Conservation (phyloP, 2,329 filamentous ascomycete genomes). For the Fusarium oligoseptatum region DNA sequence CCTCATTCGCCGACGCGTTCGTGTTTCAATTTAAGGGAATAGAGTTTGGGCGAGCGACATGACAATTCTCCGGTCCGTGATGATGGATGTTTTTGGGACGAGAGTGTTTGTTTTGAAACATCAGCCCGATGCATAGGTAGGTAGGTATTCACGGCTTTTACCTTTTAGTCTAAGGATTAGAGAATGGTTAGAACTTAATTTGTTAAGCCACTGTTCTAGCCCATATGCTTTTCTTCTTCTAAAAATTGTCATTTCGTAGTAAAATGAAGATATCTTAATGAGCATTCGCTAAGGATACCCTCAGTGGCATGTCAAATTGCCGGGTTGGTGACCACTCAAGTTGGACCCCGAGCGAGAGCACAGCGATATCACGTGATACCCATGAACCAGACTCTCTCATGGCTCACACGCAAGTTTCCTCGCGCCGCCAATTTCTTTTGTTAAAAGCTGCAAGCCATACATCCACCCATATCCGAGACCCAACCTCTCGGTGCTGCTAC, state of each 20-base stretch:
- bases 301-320: not conserved
- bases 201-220: not conserved
- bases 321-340: not conserved
- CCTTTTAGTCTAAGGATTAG: not conserved
- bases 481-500: not conserved
- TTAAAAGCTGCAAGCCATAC: not conserved
- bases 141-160: not conserved
- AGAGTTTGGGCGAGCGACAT: not conserved
- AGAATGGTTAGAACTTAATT: not conserved
- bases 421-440: slow-evolving; percentile 7
- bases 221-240: not conserved
- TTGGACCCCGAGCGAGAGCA: not conserved
- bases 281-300: not conserved
- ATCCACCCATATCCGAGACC: not conserved
- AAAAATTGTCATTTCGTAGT: not conserved
- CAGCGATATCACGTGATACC: slow-evolving; percentile 29
- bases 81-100: not conserved
- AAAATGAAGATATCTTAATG: slow-evolving; percentile 1
- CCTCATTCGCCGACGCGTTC: slow-evolving; percentile 5
- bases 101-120: not conserved
- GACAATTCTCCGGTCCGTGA: not conserved
- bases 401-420: slow-evolving; percentile 5
- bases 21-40: slow-evolving; percentile 8
- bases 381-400: not conserved
- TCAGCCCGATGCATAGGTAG: not conserved